phyloP scores from a whole-genome alignment of 768 basidiomycete species.

The Suillus americanus region DNA sequence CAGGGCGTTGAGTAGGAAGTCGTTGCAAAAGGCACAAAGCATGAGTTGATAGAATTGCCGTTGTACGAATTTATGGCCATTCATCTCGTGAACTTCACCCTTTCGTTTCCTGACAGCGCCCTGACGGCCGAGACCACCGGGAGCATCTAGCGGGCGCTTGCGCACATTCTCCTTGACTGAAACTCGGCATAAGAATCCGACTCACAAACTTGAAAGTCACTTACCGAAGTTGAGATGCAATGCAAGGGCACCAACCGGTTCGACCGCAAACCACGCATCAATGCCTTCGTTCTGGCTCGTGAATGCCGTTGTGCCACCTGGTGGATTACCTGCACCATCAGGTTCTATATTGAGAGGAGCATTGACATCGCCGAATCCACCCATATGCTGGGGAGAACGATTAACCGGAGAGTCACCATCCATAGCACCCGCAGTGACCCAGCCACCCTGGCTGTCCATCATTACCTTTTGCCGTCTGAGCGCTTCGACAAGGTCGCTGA shows the following conservation, averaged over 20 bases:
- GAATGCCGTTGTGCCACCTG: slow-evolving; percentile 26
- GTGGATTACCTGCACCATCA: slow-evolving; percentile 27
- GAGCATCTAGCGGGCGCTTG: slow-evolving; percentile 90
- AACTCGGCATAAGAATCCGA: slow-evolving; percentile 6
- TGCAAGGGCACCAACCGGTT: slow-evolving; percentile 92
- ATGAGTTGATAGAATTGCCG: slow-evolving; percentile 98
- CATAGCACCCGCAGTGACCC: slow-evolving; percentile 96
- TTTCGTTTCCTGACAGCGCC: slow-evolving; percentile 98
- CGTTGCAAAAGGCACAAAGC: slow-evolving; percentile 96
- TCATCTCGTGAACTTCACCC: slow-evolving; percentile 98
- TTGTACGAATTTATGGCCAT: slow-evolving; percentile 97
- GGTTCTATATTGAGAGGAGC: slow-evolving; percentile 39
- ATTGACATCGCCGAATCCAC: slow-evolving; percentile 46
- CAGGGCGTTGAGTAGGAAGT: slow-evolving; percentile 93
- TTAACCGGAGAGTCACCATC: slow-evolving; percentile 53
- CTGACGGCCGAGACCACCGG: slow-evolving; percentile 92
- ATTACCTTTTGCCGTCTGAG: slow-evolving; percentile 89
- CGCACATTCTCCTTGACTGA: slow-evolving; percentile 97
- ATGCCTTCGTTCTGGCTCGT: slow-evolving; percentile 67
- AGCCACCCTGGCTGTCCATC: slow-evolving; percentile 84
- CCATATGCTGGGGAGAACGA: slow-evolving; percentile 50
- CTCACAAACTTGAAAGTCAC: slow-evolving; percentile 28
- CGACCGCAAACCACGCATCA: slow-evolving; percentile 96
- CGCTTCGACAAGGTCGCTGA: slow-evolving; percentile 93
- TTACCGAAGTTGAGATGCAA: slow-evolving; percentile 89